Conservation (phyloP, 768 basidiomycete genomes). For the Pluteus cervinus region DNA sequence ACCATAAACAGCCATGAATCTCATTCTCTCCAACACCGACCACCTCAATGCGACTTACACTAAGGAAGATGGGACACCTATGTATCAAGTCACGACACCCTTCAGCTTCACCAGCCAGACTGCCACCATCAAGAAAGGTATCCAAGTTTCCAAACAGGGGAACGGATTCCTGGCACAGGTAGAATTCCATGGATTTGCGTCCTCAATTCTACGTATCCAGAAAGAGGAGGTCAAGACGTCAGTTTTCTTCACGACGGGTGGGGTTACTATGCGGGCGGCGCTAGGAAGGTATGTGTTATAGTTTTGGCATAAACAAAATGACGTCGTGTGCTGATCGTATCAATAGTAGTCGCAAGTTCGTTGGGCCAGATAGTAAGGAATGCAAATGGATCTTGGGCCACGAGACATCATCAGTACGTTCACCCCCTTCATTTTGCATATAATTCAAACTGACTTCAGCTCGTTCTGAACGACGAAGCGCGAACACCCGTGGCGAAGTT, state of each 20-base stretch:
- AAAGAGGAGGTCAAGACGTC: conserved; percentile 1
- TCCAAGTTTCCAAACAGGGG: conserved; percentile 3
- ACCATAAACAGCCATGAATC: too few species aligned
- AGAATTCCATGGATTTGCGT: conserved; percentile 9
- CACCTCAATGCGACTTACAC: conserved; percentile 15
- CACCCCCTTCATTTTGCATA: too few species aligned
- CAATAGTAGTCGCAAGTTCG: conserved; percentile 25
- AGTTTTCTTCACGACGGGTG: conserved; percentile 14
- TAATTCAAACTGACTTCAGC: conserved; percentile 7
- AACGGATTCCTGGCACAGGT: conserved; percentile 10
- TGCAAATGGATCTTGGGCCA: conserved; percentile 27
- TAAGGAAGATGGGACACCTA: conserved; percentile 12
- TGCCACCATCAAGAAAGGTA: conserved; percentile 9
- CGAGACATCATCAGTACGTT: conserved; percentile 13
- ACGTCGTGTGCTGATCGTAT: not conserved
- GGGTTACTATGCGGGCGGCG: conserved; percentile 10
- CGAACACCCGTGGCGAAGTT: conserved; percentile 14
- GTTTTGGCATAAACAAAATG: not conserved
- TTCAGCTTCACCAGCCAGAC: conserved; percentile 2
- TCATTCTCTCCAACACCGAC: conserved; percentile 14
- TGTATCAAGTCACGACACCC: conserved; percentile 15
- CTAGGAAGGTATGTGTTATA: too few species aligned
- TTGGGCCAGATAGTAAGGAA: conserved; percentile 21
- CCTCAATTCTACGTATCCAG: conserved; percentile 5
- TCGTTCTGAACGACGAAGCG: conserved; percentile 13